A percentile compares a stretch with the other conserved stretches of the same genome.
Conservation (phyloP, 2,329 filamentous ascomycete species). For the Fusarium scirpi region DNA sequence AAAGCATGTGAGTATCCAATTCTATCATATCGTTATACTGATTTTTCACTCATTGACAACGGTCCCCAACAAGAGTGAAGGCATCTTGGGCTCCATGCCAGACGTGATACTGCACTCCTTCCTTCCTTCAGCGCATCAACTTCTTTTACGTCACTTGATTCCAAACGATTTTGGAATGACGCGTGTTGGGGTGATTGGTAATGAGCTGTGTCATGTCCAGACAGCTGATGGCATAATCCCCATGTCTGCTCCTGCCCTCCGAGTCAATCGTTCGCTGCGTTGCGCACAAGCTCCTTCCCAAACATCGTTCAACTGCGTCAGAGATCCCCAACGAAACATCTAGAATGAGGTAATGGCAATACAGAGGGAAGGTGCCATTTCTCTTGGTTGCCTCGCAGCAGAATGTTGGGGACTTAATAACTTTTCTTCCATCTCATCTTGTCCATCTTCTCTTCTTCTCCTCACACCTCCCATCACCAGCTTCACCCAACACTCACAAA, state of each 20-base stretch:
- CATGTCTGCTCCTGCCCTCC: constrained; percentile 6
- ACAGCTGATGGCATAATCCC: background rate
- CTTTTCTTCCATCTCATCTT: background rate
- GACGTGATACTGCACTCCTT: background rate
- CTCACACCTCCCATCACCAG: constrained; percentile 9
- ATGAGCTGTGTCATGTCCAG: background rate
- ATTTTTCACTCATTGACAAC: background rate
- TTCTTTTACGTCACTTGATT: background rate
- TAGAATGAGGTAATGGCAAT: background rate
- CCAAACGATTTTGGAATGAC: constrained; percentile 1
- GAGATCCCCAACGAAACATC: constrained; percentile 3
- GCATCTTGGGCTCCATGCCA: background rate
- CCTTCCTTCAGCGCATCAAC: background rate
- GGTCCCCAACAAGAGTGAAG: background rate
- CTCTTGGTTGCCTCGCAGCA: background rate
- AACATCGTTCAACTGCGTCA: background rate
- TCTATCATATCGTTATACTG: background rate
- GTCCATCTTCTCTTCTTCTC: background rate
- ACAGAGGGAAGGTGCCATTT: background rate
- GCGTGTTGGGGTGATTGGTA: background rate
- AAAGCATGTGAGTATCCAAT: background rate
- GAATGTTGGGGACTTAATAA: background rate
- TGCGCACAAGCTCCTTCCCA: constrained; percentile 4
- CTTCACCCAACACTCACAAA: background rate
- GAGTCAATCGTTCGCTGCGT: background rate